Conservation (phyloP, 495 filamentous ascomycete genomes). For the Apiosordaria backusii region DNA sequence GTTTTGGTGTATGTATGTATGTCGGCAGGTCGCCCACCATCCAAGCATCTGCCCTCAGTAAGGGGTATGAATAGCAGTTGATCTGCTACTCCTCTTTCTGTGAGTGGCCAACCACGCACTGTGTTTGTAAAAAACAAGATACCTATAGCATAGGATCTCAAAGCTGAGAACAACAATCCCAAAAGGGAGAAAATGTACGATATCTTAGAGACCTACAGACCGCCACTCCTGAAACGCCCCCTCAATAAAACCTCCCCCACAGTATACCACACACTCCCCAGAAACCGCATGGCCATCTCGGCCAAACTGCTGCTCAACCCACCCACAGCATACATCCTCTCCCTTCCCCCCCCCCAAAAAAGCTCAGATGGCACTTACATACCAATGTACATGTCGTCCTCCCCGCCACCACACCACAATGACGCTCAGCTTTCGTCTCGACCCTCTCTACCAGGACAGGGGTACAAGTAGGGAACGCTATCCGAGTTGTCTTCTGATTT, state of each 20-base stretch:
- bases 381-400: neutral
- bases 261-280: neutral
- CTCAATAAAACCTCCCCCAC: neutral
- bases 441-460: neutral
- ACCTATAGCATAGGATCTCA: too few species aligned
- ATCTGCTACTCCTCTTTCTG: too few species aligned
- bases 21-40: too few species aligned
- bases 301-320: neutral
- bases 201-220: neutral
- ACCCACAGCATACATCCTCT: neutral
- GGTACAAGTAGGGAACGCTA: neutral
- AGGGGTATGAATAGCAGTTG: too few species aligned
- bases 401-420: neutral
- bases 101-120: too few species aligned
- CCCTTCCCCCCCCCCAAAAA: neutral
- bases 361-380: neutral
- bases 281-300: neutral
- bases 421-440: neutral
- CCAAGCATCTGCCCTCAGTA: too few species aligned
- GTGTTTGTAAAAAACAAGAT: too few species aligned
- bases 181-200: neutral
- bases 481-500: neutral
- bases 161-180: neutral
- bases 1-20: neutral
- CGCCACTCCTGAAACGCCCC: neutral